phyloP scores from a whole-genome alignment of 805 yeast species.

The Pichia phayaonensis region DNA sequence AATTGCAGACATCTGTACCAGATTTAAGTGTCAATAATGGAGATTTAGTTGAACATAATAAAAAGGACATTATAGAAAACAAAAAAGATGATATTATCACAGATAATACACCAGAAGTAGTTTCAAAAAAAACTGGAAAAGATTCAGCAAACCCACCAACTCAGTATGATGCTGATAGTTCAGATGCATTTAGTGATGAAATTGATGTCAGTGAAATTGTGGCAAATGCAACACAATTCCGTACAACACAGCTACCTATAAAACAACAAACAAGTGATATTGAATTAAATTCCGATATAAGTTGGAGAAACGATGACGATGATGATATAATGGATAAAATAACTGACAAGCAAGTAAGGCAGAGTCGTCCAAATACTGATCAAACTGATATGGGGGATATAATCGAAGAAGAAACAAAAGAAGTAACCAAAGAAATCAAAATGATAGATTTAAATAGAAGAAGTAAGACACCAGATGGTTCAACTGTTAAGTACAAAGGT shows the following conservation, averaged over 20 bases:
- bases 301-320: conserved; percentile 25
- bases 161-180: not conserved
- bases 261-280: not conserved
- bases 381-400: not conserved
- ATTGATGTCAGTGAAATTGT: conserved; percentile 21
- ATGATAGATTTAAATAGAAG: conserved; percentile 15
- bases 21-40: not conserved
- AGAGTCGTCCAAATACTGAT: conserved; percentile 3
- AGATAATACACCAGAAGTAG: not conserved
- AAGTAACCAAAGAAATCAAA: not conserved
- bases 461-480: conserved; percentile 8
- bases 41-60: not conserved
- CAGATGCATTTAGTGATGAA: conserved; percentile 26
- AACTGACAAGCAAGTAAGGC: not conserved
- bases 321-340: conserved; percentile 16
- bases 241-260: not conserved
- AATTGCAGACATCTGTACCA: not conserved
- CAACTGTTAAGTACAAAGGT: conserved; percentile 1
- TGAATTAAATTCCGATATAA: conserved; percentile 10
- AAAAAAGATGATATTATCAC: not conserved
- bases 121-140: not conserved
- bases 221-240: not conserved
- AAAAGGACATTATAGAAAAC: not conserved
- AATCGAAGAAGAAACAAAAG: not conserved
- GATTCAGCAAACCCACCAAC: not conserved